A percentile compares a stretch with the other conserved stretches of the same genome.
phyloP scores from a whole-genome alignment of 169 alveolate genomes.

The Amoebophrya sp. region DNA sequence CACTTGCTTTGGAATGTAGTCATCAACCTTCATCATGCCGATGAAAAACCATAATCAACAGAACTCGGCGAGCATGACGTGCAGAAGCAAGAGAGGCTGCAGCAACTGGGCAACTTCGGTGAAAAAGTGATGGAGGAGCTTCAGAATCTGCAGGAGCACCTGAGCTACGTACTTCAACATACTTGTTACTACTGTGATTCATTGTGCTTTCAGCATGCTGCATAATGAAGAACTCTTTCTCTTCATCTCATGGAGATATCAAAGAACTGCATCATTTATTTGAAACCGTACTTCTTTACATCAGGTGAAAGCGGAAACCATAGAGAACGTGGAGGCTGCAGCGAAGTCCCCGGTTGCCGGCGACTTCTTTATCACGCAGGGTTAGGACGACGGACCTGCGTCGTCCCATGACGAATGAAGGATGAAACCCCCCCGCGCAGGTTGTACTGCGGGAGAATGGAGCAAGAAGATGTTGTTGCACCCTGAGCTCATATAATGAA shows the following conservation, averaged over 20 bases:
- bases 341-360: neutral
- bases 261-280: too few species aligned
- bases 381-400: too few species aligned
- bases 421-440: too few species aligned
- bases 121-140: neutral
- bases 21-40: neutral
- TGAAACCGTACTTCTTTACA: neutral
- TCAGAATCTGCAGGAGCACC: neutral
- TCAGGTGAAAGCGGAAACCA: constrained; percentile 4
- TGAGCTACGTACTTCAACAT: neutral
- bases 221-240: too few species aligned
- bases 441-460: too few species aligned
- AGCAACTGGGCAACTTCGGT: neutral
- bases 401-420: too few species aligned
- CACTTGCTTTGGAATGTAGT: too few species aligned
- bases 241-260: neutral
- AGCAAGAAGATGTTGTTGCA: too few species aligned
- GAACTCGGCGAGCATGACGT: constrained; percentile 23
- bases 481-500: too few species aligned
- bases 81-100: constrained; percentile 12
- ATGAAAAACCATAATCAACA: neutral
- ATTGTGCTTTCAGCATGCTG: too few species aligned
- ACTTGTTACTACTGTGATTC: too few species aligned
- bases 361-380: constrained; percentile 10
- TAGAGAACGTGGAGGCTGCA: neutral